Conservation (phyloP, 768 basidiomycete species). For the Coprinellus aureogranulatus region DNA sequence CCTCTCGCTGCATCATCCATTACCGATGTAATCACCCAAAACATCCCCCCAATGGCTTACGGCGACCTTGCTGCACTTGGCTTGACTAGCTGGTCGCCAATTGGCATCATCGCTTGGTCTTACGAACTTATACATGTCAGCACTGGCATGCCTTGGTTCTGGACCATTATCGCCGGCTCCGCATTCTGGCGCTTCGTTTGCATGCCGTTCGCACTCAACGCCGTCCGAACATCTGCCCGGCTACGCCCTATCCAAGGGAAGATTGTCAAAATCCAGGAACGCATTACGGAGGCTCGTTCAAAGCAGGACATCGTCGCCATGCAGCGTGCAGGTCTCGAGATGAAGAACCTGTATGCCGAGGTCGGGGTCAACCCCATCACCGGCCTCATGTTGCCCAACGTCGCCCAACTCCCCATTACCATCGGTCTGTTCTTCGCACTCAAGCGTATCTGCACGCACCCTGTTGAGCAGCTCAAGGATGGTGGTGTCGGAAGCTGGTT, state of each 20-base stretch:
- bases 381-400: conserved; percentile 44
- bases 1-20: conserved; percentile 12
- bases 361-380: conserved; percentile 59
- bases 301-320: conserved; percentile 46
- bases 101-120: conserved; percentile 59
- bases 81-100: conserved; percentile 60
- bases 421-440: conserved; percentile 83
- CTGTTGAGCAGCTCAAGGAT: conserved; percentile 69
- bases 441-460: conserved; percentile 65
- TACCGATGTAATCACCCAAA: conserved; percentile 23
- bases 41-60: conserved; percentile 55
- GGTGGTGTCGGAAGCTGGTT: conserved; percentile 60
- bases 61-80: conserved; percentile 74
- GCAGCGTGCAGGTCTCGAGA: conserved; percentile 49
- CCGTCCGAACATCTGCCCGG: conserved; percentile 55
- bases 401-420: conserved; percentile 75
- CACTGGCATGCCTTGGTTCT: conserved; percentile 78
- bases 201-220: conserved; percentile 58
- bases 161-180: conserved; percentile 70
- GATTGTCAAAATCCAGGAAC: conserved; percentile 41
- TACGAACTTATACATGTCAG: conserved; percentile 69
- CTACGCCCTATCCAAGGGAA: conserved; percentile 55
- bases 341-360: conserved; percentile 57
- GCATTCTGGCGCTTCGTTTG: conserved; percentile 58
- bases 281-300: conserved; percentile 35